Conservation (phyloP, 108 stramenopile genomes). For the Skeletonema potamos region DNA sequence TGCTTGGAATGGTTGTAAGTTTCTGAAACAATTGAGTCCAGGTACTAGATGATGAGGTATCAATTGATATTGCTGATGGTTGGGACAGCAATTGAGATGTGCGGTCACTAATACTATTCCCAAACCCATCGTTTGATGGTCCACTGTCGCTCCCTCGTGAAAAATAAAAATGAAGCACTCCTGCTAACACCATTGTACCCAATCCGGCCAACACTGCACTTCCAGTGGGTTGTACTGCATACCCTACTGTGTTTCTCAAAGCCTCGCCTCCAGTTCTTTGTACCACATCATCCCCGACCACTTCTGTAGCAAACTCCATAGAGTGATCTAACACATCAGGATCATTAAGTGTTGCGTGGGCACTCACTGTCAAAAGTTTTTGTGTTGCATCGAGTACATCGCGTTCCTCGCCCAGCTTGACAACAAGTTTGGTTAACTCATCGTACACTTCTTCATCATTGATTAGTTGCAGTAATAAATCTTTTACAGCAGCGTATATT, state of each 20-base stretch:
- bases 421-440: constrained; percentile 63
- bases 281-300: constrained; percentile 86
- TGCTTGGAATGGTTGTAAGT: not conserved
- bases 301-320: constrained; percentile 90
- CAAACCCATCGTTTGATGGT: not conserved
- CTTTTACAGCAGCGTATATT: constrained; percentile 60
- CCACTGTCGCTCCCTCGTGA: constrained; percentile 3
- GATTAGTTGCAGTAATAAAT: constrained; percentile 61
- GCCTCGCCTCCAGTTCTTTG: constrained; percentile 86
- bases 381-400: constrained; percentile 64
- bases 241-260: constrained; percentile 77
- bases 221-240: constrained; percentile 73
- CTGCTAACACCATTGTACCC: constrained; percentile 33
- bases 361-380: constrained; percentile 65
- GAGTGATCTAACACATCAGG: constrained; percentile 87
- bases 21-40: not conserved
- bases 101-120: not conserved
- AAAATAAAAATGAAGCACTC: constrained; percentile 39
- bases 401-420: constrained; percentile 66
- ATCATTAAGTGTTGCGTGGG: constrained; percentile 83
- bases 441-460: constrained; percentile 76
- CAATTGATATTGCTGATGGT: not conserved
- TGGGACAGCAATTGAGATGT: not conserved
- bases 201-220: constrained; percentile 30
- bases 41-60: not conserved